These are phyloP conservation scores for Zygosaccharomyces rouxii DNA, from an alignment of 805 yeast genomes.

Conservation along the genomic window DNA sequence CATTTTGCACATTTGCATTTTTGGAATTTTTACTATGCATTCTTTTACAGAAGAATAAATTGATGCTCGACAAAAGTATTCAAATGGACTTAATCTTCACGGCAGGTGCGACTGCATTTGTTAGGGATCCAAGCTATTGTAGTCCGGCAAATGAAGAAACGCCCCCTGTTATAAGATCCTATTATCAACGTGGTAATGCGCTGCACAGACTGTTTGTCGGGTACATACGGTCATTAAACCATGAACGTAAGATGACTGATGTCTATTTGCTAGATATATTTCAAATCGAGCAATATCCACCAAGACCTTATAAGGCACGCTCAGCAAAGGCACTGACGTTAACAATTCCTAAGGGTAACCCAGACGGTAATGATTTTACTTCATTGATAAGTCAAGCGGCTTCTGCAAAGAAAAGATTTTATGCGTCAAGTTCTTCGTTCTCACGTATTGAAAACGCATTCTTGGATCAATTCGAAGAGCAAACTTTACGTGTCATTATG, in stretches of 20 bases:
- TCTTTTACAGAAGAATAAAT: constrained; percentile 31
- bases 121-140: constrained; percentile 15
- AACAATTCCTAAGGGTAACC: constrained; percentile 28
- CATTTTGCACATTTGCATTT: constrained; percentile 37
- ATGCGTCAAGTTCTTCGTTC: constrained; percentile 33
- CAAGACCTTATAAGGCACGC: constrained; percentile 31
- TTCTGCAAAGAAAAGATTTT: constrained; percentile 34
- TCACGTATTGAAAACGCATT: constrained; percentile 41
- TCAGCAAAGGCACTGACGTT: constrained; percentile 37
- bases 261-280: constrained; percentile 33
- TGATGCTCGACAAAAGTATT: constrained; percentile 28
- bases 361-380: constrained; percentile 29
- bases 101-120: constrained; percentile 38
- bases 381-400: constrained; percentile 36
- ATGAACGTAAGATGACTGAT: constrained; percentile 32
- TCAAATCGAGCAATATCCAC: constrained; percentile 35
- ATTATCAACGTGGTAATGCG: constrained; percentile 35
- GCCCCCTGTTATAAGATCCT: constrained; percentile 32
- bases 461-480: constrained; percentile 39
- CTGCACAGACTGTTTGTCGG: constrained; percentile 35
- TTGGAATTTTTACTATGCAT: constrained; percentile 34
- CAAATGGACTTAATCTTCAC: constrained; percentile 35
- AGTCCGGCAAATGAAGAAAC: constrained; percentile 26
- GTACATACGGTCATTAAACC: constrained; percentile 34
- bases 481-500: constrained; percentile 36